Evolutionary conservation across 2,329 filamentous ascomycete genomes (phyloP), one percentile per base, ranked within the genome.

Genomic region (Alternaria infectoria): DNA sequence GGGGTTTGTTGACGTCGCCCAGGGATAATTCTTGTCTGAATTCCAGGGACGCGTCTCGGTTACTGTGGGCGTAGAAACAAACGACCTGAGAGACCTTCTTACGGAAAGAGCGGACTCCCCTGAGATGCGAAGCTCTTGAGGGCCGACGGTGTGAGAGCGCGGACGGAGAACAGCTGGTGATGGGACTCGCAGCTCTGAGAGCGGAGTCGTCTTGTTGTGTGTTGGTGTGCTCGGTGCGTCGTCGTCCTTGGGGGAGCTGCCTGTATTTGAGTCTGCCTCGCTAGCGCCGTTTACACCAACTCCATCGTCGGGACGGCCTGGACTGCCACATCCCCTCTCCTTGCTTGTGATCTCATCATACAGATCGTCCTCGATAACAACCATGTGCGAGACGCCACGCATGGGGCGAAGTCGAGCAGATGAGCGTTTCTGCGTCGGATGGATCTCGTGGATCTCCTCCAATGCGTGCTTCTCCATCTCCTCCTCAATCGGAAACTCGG

Each of bases 11-110:
- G 74, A 77, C 23, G 74, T 77, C 30, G 78, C 74, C 82, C 81
- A 84, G 32, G 82, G 81, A 67, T 83, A 84, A 68, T 82, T 83
- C 69, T 82, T 81, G 63, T 83, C 81, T 19, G 74, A 74, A 63
- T 84, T 84, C 82, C 82, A 84, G n/a, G 82, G 82, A 26, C 81
- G 77, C 47, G 78, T 81, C 57, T 79, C 79, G 6, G 77, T 74
- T 55, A 64, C 62, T 30, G 72, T 74, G 8, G 69, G 70, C 11
- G 71, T 74, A 11, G 66, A 69, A 11, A 59, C 58, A 44, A 72
- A 59, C n/a, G 76, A 78, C 19, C 69, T 72, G 43, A 72, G 51
- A 10, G 76, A 77, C 55, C 72, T 69, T 28, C 66, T 71, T 23
- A 68, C 68, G 6, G 74, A 72, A 36, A 75, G 63, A 19, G 55